Percentiles rank a stretch among this genome's conserved stretches.
Conservation (phyloP, 257 asterid genomes). For the Solanum verrucosum region DNA sequence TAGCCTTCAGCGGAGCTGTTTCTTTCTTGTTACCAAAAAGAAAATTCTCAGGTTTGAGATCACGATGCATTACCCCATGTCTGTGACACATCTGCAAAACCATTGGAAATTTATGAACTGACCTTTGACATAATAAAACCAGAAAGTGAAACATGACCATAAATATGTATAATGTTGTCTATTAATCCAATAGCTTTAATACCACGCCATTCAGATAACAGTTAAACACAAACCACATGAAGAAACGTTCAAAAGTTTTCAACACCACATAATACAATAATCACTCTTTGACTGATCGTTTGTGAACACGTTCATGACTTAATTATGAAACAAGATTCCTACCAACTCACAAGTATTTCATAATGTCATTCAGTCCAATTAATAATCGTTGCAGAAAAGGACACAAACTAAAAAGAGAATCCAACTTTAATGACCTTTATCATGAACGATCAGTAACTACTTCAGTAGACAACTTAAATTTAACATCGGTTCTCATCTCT, state of each 20-base stretch:
- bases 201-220: neutral
- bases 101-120: neutral
- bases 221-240: neutral
- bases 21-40: constrained; percentile 59
- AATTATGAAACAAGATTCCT: neutral
- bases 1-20: constrained; percentile 50
- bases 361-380: neutral
- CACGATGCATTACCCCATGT: constrained; percentile 58
- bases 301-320: neutral
- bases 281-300: neutral
- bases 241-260: neutral
- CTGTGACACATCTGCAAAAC: constrained; percentile 46
- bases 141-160: neutral
- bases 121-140: neutral
- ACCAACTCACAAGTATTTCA: neutral
- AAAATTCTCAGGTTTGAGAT: constrained; percentile 67
- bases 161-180: neutral
- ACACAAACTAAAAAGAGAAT: neutral
- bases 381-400: neutral
- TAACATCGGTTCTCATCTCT: neutral
- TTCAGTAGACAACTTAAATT: neutral
- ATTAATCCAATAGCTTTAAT: neutral
- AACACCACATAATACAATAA: neutral
- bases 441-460: neutral
- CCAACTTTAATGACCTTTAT: neutral